These are phyloP conservation scores for Boletus rex-veris DNA, from an alignment of 768 basidiomycete genomes.

Conservation along the genomic window DNA sequence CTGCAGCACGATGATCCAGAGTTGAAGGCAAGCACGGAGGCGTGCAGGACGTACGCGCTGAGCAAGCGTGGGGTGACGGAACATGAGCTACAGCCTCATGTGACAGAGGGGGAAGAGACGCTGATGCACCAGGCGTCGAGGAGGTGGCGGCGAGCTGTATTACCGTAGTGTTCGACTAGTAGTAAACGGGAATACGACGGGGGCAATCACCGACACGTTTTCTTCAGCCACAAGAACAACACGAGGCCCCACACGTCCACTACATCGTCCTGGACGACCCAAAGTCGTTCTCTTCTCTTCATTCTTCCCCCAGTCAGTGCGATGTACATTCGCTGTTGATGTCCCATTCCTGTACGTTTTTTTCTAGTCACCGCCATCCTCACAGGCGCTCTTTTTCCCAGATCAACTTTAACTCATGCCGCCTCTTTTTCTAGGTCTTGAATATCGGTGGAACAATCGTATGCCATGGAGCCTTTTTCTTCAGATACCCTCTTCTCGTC, in stretches of 20 bases:
- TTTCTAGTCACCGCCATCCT: neutral
- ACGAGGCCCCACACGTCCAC: conserved; percentile 23
- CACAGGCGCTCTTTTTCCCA: neutral
- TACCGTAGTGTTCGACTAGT: neutral
- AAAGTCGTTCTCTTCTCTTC: neutral
- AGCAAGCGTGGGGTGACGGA: conserved; percentile 53
- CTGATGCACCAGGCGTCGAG: conserved; percentile 34
- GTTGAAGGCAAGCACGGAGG: conserved; percentile 57
- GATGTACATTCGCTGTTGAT: conserved; percentile 28
- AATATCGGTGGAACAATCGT: conserved; percentile 30
- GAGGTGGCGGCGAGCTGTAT: neutral
- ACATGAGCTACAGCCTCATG: conserved; percentile 65
- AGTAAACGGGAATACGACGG: conserved; percentile 23
- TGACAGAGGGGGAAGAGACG: conserved; percentile 50
- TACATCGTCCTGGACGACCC: no score
- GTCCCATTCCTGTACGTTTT: conserved; percentile 19
- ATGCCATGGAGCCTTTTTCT: conserved; percentile 32
- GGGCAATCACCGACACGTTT: no score
- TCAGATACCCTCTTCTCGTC: conserved; percentile 29
- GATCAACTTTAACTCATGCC: neutral
- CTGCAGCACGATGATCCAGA: conserved; percentile 53
- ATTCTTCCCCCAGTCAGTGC: conserved; percentile 10
- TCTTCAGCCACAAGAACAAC: conserved; percentile 7
- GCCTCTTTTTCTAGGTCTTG: conserved; percentile 26
- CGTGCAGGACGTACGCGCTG: conserved; percentile 64